phyloP scores from a whole-genome alignment of 345 rosid genomes.

The Geranium rotundifolium region DNA sequence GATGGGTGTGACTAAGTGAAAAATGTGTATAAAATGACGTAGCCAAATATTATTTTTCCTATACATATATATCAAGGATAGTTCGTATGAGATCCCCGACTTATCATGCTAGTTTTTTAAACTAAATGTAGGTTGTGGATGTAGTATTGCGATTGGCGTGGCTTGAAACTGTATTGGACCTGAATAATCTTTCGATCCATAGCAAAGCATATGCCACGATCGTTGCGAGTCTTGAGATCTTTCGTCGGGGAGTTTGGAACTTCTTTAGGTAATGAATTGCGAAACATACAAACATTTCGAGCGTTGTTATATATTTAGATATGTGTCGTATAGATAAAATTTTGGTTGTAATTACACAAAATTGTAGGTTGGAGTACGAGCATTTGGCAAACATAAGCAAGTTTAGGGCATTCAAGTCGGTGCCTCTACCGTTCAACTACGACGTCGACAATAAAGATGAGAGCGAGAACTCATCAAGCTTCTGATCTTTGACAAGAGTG shows the following conservation, averaged over 20 bases:
- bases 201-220: conserved; percentile 33
- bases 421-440: conserved; percentile 22
- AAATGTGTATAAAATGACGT: too few species aligned
- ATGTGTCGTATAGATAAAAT: not conserved
- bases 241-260: conserved; percentile 64
- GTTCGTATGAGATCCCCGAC: too few species aligned
- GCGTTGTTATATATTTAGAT: too few species aligned
- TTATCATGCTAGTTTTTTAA: too few species aligned
- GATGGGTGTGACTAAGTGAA: too few species aligned
- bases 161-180: conserved; percentile 56
- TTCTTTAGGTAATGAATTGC: conserved; percentile 50
- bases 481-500: too few species aligned
- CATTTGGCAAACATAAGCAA: conserved; percentile 24
- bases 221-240: conserved; percentile 51
- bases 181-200: conserved; percentile 30
- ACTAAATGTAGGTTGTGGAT: conserved; percentile 29
- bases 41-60: too few species aligned
- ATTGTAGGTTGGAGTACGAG: conserved; percentile 22
- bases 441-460: conserved; percentile 29
- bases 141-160: conserved; percentile 46
- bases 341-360: not conserved
- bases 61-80: too few species aligned
- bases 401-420: conserved; percentile 25
- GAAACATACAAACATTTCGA: too few species aligned
- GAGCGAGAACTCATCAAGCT: not conserved